Conservation (phyloP, 331 rosid genomes). For the Pyrus hybrid region DNA sequence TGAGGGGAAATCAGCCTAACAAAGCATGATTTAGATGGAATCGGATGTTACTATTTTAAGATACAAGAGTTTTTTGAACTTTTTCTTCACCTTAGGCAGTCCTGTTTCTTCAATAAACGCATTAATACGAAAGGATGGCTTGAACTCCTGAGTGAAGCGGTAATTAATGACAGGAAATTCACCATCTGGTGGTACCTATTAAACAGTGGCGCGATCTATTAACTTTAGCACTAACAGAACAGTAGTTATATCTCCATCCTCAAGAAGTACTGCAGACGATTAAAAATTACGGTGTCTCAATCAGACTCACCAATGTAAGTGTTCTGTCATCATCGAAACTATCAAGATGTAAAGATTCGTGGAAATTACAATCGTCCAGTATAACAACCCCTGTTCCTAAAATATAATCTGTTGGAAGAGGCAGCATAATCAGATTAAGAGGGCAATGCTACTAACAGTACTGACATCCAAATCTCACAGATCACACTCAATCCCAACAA, state of each 20-base stretch:
- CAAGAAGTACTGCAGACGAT: not conserved
- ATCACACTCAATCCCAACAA: not conserved
- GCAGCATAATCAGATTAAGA: slow-evolving; percentile 8
- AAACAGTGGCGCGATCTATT: slow-evolving; percentile 4
- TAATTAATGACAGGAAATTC: slow-evolving; percentile 96
- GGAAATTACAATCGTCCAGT: slow-evolving; percentile 92
- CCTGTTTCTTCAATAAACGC: slow-evolving; percentile 85
- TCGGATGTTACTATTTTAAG: not conserved
- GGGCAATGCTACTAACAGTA: slow-evolving; percentile 4
- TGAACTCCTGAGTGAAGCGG: slow-evolving; percentile 80
- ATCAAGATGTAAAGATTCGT: slow-evolving; percentile 86
- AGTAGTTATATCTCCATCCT: not conserved
- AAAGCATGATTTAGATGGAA: not conserved
- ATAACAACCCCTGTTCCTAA: slow-evolving; percentile 57
- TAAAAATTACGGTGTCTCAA: not conserved
- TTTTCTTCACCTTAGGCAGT: slow-evolving; percentile 48
- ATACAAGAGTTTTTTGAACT: not conserved
- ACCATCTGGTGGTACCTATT: slow-evolving; percentile 81
- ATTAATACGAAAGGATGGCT: slow-evolving; percentile 75
- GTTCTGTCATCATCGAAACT: slow-evolving; percentile 73
- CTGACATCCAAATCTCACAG: not conserved
- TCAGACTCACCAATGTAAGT: slow-evolving; percentile 59
- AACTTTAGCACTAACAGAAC: not conserved
- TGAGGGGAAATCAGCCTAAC: slow-evolving; percentile 73
- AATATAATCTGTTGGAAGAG: slow-evolving; percentile 51